Evolutionary conservation across 2,329 filamentous ascomycete genomes (phyloP).

Genomic region (Catunica adiposa): DNA sequence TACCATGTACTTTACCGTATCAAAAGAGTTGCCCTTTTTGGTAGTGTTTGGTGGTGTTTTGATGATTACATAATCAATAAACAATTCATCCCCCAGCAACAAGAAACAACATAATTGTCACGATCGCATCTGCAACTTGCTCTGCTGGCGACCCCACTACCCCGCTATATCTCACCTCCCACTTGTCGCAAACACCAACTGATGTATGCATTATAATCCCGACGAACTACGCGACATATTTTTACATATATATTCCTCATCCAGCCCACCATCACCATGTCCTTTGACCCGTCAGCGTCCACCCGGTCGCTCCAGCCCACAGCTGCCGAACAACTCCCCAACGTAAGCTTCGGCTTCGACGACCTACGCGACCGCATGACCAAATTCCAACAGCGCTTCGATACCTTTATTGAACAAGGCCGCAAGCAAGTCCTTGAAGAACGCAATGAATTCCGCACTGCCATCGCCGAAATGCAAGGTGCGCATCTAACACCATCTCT

Average conservation of each 20-base stretch:
- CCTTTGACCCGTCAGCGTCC: constrained; percentile 55
- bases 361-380: constrained; percentile 90
- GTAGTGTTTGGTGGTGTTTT: neutral
- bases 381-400: constrained; percentile 78
- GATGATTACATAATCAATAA: neutral
- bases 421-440: constrained; percentile 82
- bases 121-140: neutral
- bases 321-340: constrained; percentile 65
- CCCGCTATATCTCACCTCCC: neutral
- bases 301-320: constrained; percentile 45
- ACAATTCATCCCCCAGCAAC: neutral
- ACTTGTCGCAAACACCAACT: neutral
- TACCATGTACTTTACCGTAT: neutral
- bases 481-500: constrained; percentile 18
- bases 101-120: neutral
- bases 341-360: constrained; percentile 90
- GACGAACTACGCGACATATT: neutral
- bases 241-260: neutral
- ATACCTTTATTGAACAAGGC: constrained; percentile 83
- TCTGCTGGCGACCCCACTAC: neutral
- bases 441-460: constrained; percentile 84
- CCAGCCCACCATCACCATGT: constrained; percentile 24
- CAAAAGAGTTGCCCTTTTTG: neutral
- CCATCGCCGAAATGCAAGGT: constrained; percentile 81
- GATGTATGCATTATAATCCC: neutral